These are phyloP conservation scores for Lactarius quietus DNA, from an alignment of 768 basidiomycete species.

Conservation along the genomic window DNA sequence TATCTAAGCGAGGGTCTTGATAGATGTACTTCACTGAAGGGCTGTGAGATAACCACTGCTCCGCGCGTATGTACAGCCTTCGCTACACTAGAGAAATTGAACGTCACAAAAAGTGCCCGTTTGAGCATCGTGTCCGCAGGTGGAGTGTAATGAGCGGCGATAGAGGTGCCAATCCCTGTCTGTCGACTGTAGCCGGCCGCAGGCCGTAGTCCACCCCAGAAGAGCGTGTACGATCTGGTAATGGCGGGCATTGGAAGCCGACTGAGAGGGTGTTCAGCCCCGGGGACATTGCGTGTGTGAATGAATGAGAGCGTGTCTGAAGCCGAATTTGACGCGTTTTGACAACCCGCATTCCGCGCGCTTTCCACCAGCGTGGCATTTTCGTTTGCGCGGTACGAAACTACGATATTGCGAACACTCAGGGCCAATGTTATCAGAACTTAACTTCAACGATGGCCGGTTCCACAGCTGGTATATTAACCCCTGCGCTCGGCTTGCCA, in stretches of 20 bases:
- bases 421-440: not conserved
- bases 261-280: not conserved
- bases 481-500: not conserved
- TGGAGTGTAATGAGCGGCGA: not conserved
- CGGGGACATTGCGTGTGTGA: not conserved
- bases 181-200: not conserved
- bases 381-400: not conserved
- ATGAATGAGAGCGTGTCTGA: not conserved
- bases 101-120: not conserved
- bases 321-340: not conserved
- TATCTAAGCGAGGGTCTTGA: not conserved
- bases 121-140: not conserved
- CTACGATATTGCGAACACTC: not conserved
- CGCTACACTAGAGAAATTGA: not conserved
- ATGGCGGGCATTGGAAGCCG: no score
- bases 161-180: not conserved
- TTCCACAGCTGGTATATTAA: not conserved
- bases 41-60: not conserved
- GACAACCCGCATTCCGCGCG: not conserved
- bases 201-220: not conserved
- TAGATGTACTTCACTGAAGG: not conserved
- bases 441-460: not conserved
- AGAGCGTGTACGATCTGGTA: not conserved
- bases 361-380: not conserved
- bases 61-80: not conserved